phyloP scores from a whole-genome alignment of 176 grass and related monocot genomes.

The Urochloa ruziziensis region DNA sequence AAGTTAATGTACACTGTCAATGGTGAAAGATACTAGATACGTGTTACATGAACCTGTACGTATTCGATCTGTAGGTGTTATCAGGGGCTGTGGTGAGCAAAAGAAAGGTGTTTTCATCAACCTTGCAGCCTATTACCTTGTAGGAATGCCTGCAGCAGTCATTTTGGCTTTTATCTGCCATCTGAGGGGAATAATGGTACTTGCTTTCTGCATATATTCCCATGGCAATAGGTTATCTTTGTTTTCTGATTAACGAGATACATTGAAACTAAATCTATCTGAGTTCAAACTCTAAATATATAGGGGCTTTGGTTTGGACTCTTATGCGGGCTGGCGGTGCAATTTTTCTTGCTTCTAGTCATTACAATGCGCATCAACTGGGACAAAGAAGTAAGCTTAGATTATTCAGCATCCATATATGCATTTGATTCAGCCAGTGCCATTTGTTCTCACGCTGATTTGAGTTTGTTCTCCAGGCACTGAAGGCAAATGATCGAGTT shows the following conservation, averaged over 20 bases:
- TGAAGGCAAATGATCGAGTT: slow-evolving; percentile 42
- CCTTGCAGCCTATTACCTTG: neutral
- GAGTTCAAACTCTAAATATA: neutral
- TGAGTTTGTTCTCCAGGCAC: neutral
- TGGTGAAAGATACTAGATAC: too few species aligned
- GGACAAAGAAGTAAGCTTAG: neutral
- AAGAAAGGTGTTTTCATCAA: neutral
- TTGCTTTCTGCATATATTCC: neutral
- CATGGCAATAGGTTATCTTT: neutral
- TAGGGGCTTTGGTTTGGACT: neutral
- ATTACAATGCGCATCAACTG: neutral
- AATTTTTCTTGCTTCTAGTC: neutral
- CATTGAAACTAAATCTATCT: too few species aligned
- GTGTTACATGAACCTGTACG: too few species aligned
- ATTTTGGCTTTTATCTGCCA: neutral
- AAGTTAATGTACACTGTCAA: neutral
- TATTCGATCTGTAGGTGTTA: neutral
- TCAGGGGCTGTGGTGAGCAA: neutral
- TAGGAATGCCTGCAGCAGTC: neutral
- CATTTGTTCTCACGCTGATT: neutral
- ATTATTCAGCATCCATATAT: neutral
- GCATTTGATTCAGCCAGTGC: neutral
- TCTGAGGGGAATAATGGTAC: neutral
- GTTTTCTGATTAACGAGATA: neutral
- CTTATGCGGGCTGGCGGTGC: neutral